These are phyloP conservation scores for Blastocladiella britannica DNA, from an alignment of 192 early-diverging fungal species.

Conservation along the genomic window DNA sequence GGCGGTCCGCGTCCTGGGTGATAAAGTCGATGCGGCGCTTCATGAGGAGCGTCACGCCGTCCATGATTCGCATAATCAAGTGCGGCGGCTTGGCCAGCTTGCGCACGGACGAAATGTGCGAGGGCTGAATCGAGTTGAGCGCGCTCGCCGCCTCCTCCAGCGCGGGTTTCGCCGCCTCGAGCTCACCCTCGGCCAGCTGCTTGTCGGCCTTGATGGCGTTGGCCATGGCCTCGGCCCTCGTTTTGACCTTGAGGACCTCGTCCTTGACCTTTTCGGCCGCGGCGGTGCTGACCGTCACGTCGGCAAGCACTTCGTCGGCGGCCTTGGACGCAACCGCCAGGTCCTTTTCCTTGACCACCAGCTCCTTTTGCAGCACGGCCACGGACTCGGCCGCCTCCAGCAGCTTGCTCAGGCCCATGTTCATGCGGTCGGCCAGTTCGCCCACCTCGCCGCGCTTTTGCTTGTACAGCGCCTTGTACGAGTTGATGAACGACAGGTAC, in stretches of 20 bases:
- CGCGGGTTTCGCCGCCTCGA: conserved; percentile 91
- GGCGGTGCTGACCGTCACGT: conserved; percentile 84
- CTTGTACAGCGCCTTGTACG: conserved; percentile 69
- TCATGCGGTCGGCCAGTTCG: conserved; percentile 93
- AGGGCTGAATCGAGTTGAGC: conserved; percentile 86
- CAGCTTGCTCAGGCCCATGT: conserved; percentile 89
- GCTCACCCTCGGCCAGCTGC: conserved; percentile 58
- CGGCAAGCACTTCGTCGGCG: conserved; percentile 86
- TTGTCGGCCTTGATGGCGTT: conserved; percentile 53
- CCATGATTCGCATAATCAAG: conserved; percentile 89
- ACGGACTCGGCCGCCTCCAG: conserved; percentile 85
- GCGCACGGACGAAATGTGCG: conserved; percentile 88
- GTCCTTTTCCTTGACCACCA: conserved; percentile 68
- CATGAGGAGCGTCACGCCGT: conserved; percentile 83
- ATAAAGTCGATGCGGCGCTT: conserved; percentile 53
- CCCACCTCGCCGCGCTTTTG: conserved; percentile 87
- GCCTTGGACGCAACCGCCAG: conserved; percentile 65
- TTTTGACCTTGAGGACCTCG: conserved; percentile 56
- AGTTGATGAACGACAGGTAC: conserved; percentile 90
- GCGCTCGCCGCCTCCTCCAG: conserved; percentile 82
- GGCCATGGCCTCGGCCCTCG: conserved; percentile 48
- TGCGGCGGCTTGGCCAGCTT: conserved; percentile 92
- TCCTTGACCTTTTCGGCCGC: conserved; percentile 76
- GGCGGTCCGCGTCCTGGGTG: conserved; percentile 34
- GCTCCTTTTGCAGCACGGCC: conserved; percentile 65